Conservation (phyloP, 331 rosid species). For the Quercus phellos region DNA sequence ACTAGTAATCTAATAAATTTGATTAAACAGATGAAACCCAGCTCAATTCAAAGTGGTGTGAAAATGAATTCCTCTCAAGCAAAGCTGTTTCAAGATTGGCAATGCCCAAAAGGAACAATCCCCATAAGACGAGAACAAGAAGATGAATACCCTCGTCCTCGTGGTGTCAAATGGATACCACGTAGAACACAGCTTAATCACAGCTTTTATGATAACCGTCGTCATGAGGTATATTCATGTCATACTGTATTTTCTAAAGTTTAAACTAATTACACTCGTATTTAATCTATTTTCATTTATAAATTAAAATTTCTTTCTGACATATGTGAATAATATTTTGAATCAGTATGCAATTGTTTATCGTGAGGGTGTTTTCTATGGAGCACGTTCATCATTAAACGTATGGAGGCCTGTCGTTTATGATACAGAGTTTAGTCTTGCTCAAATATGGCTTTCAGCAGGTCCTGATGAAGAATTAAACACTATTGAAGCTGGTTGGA, state of each 20-base stretch:
- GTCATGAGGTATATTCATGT: too few species aligned
- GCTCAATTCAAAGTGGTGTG: too few species aligned
- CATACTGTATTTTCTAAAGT: too few species aligned
- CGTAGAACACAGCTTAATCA: not conserved
- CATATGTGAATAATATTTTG: too few species aligned
- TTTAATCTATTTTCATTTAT: too few species aligned
- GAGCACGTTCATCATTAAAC: conserved; percentile 2
- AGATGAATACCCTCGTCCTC: not conserved
- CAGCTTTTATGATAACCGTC: not conserved
- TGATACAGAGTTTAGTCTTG: not conserved
- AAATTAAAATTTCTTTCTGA: too few species aligned
- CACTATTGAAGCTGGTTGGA: conserved; percentile 24
- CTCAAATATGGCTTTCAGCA: conserved; percentile 6
- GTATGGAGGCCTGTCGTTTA: conserved; percentile 16
- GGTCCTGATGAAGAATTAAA: not conserved
- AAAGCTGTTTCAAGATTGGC: not conserved
- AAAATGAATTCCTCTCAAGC: too few species aligned
- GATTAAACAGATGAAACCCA: too few species aligned
- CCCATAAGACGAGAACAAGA: conserved; percentile 12
- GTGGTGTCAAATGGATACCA: not conserved
- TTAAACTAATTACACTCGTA: too few species aligned
- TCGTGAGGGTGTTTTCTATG: not conserved
- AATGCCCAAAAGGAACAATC: conserved; percentile 24
- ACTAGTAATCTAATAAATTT: too few species aligned
- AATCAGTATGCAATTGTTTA: not conserved